Evolutionary conservation across 2,329 filamentous ascomycete species (phyloP).

Genomic region (Scedosporium dehoogii): DNA sequence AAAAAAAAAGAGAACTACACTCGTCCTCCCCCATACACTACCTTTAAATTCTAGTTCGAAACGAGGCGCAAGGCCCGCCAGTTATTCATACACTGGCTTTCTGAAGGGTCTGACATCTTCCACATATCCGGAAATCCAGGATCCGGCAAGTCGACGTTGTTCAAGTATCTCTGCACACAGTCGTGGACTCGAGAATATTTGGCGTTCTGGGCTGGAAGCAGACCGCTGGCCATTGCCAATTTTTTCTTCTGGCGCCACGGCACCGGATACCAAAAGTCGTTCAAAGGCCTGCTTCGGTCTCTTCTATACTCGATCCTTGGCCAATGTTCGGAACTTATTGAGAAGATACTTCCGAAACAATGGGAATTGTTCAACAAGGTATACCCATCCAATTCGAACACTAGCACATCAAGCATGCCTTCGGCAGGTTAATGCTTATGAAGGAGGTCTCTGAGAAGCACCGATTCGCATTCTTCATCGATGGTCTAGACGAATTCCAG

Average conservation of each 20-base stretch:
- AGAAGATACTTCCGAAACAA: neutral
- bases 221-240: neutral
- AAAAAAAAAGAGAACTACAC: too few relatives aligned
- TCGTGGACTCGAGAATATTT: neutral
- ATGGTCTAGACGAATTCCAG: constrained; percentile 6
- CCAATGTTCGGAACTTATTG: neutral
- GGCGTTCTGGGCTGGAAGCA: constrained; percentile 3
- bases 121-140: constrained; percentile 6
- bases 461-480: neutral
- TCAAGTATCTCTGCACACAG: constrained; percentile 5
- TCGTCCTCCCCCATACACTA: too few relatives aligned
- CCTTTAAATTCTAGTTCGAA: too few relatives aligned
- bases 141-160: constrained; percentile 5
- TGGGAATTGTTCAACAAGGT: neutral
- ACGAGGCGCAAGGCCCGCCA: neutral
- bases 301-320: neutral
- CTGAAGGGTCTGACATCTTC: neutral
- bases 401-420: neutral
- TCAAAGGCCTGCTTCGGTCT: neutral
- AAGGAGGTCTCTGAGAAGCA: neutral
- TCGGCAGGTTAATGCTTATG: neutral
- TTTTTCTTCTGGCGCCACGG: constrained; percentile 7
- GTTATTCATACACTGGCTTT: neutral
- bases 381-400: neutral
- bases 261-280: neutral